Conservation (phyloP, 176 grass and related monocot genomes). For the Thinopyrum elongatum region DNA sequence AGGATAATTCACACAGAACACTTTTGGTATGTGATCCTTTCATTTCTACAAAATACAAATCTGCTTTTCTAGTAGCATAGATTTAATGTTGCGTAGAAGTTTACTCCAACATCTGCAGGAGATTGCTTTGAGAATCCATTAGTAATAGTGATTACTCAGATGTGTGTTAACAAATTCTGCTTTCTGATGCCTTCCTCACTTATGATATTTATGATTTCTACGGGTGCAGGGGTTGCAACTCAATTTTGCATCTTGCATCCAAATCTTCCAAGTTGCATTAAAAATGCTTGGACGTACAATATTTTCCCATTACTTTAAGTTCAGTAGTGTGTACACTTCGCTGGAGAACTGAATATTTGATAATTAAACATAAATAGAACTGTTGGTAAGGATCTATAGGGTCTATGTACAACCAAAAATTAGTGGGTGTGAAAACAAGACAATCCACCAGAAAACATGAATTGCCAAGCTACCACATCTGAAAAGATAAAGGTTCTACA, state of each 20-base stretch:
- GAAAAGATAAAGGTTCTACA: neutral
- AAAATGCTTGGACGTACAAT: neutral
- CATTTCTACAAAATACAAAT: constrained; percentile 9
- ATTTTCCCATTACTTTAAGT: neutral
- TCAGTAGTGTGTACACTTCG: neutral
- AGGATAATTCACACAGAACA: constrained; percentile 43
- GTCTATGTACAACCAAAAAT: neutral
- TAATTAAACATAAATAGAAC: neutral
- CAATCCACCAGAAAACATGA: neutral
- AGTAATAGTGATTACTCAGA: neutral
- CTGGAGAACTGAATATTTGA: neutral
- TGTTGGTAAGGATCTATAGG: neutral
- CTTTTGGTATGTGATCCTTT: constrained; percentile 65
- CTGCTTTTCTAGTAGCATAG: constrained; percentile 2
- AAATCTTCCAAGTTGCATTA: neutral
- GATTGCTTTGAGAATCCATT: neutral
- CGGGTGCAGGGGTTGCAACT: neutral
- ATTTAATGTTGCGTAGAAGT: neutral
- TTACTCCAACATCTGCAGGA: neutral
- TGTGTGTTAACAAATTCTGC: neutral
- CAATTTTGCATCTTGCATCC: neutral
- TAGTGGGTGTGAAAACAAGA: neutral
- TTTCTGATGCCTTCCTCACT: neutral
- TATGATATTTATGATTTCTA: neutral
- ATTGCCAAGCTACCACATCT: neutral